Percentiles rank a stretch among this genome's conserved stretches.
These are phyloP conservation scores for Phytomonas sp. DNA, from an alignment of 208 protist genomes.

Conservation along the genomic window DNA sequence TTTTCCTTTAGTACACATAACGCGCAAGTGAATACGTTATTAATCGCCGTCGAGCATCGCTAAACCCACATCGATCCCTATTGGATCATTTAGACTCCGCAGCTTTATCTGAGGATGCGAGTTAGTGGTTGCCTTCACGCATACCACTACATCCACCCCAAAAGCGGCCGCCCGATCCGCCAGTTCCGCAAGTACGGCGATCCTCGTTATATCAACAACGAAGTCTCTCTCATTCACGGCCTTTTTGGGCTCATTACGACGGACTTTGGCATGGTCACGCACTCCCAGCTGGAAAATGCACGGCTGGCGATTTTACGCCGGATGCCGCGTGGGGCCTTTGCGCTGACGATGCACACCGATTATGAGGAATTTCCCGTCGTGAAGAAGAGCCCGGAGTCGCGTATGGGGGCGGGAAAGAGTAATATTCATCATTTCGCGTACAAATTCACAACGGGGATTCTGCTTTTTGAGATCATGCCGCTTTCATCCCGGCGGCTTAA, in stretches of 20 bases:
- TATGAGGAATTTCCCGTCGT: conserved; percentile 88
- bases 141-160: conserved; percentile 88
- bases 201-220: conserved; percentile 87
- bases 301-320: conserved; percentile 80
- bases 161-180: conserved; percentile 68
- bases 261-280: conserved; percentile 87
- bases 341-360: conserved; percentile 83
- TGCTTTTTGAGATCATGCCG: conserved; percentile 77
- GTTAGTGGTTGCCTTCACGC: conserved; percentile 20
- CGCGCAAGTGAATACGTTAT: too few relatives aligned
- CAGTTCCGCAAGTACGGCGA: conserved; percentile 84
- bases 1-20: neutral
- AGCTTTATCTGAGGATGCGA: too few relatives aligned
- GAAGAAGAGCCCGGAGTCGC: conserved; percentile 82
- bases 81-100: conserved; percentile 7
- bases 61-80: neutral
- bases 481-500: conserved; percentile 60
- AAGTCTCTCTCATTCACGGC: conserved; percentile 72
- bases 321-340: conserved; percentile 74
- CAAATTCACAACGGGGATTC: conserved; percentile 86
- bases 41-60: too few relatives aligned
- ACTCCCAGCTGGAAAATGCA: conserved; percentile 84
- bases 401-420: conserved; percentile 85
- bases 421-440: conserved; percentile 90
- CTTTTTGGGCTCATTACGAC: conserved; percentile 81